These are phyloP conservation scores for Rhizophora mangle DNA, from an alignment of 345 rosid genomes.

Conservation along the genomic window DNA sequence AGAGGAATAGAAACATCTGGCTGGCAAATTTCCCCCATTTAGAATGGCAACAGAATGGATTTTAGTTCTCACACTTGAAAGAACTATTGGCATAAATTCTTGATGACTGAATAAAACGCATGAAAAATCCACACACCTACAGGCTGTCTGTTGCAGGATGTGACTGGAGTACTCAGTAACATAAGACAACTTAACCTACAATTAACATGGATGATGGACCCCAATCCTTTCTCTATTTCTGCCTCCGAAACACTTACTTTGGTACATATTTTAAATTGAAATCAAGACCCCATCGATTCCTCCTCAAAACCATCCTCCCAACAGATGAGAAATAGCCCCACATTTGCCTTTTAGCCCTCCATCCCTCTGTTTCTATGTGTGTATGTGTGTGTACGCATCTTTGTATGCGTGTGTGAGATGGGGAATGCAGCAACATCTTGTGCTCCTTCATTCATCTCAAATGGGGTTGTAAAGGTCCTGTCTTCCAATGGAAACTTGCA, in stretches of 20 bases:
- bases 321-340: too few relatives aligned
- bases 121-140: background rate
- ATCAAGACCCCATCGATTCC: too few relatives aligned
- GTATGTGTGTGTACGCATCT: background rate
- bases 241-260: constrained; percentile 5
- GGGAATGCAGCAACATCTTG: constrained; percentile 49
- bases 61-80: too few relatives aligned
- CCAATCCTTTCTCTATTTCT: constrained; percentile 7
- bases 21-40: too few relatives aligned
- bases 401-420: constrained; percentile 20
- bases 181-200: constrained; percentile 9
- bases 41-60: too few relatives aligned
- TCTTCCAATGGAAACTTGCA: constrained; percentile 32
- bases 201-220: background rate
- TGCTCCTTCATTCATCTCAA: constrained; percentile 36
- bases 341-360: background rate
- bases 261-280: background rate
- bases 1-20: too few relatives aligned
- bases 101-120: background rate
- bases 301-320: too few relatives aligned
- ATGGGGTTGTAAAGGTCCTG: constrained; percentile 30
- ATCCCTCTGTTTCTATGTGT: too few relatives aligned
- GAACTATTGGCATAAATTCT: background rate
- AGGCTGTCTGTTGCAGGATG: background rate
- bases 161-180: background rate